Evolutionary conservation across 202 grass and related monocot species (phyloP).

Genomic region (Bolboschoenoplectus hybrid): DNA sequence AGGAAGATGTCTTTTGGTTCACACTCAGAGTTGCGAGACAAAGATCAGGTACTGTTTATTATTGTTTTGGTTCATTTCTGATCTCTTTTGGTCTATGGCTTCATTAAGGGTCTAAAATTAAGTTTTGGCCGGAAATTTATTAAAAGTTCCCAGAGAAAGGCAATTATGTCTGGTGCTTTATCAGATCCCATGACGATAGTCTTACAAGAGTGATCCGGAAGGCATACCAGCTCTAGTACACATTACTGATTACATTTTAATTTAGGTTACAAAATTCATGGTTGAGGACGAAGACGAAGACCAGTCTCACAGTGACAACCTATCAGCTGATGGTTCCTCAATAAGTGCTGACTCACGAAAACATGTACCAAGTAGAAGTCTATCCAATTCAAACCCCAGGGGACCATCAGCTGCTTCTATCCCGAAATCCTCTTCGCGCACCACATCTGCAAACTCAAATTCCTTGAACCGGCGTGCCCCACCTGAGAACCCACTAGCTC

Average conservation of each 20-base stretch:
- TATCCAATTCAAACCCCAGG: constrained; percentile 57
- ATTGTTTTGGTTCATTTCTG: not conserved
- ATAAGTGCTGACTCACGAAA: constrained; percentile 79
- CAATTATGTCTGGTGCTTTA: constrained; percentile 21
- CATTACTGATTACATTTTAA: constrained; percentile 41
- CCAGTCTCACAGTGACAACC: constrained; percentile 53
- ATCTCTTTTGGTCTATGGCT: too few species aligned
- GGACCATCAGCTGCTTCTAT: constrained; percentile 43
- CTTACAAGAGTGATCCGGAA: not conserved
- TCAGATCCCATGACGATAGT: not conserved
- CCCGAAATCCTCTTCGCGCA: constrained; percentile 57
- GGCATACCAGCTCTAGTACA: constrained; percentile 3
- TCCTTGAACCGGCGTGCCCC: constrained; percentile 56
- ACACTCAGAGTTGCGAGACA: constrained; percentile 56
- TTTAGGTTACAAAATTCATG: constrained; percentile 59
- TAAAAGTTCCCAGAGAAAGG: not conserved
- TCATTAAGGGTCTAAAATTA: not conserved
- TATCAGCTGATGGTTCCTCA: constrained; percentile 78
- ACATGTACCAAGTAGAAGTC: constrained; percentile 56
- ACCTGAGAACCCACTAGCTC: constrained; percentile 71
- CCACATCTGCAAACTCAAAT: constrained; percentile 47
- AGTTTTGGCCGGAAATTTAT: not conserved
- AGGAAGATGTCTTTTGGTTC: constrained; percentile 57
- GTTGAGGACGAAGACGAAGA: constrained; percentile 77
- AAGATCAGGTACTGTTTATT: constrained; percentile 37